Conservation (phyloP, 1,284 basidiomycete genomes). For the Pseudozyma hubeiensis region DNA sequence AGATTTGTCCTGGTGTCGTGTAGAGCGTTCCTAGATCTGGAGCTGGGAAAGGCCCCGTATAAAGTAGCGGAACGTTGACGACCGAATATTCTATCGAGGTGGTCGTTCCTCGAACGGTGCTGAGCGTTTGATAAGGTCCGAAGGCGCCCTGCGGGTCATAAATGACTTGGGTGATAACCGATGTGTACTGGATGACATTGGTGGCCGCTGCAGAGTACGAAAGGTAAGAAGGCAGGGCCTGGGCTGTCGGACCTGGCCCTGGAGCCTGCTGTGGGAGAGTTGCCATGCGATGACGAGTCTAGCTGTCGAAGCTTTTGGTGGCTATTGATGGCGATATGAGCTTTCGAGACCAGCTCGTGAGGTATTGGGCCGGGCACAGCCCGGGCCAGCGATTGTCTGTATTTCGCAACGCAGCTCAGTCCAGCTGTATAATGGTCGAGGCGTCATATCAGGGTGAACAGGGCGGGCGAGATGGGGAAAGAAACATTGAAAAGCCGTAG, state of each 20-base stretch:
- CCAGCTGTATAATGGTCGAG: background rate
- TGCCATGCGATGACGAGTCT: slow-evolving; percentile 22
- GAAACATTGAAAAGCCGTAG: no score
- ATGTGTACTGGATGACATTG: slow-evolving; percentile 28
- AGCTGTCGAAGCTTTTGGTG: background rate
- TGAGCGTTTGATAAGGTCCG: slow-evolving; percentile 44
- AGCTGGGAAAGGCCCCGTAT: slow-evolving; percentile 57
- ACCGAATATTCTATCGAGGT: slow-evolving; percentile 47
- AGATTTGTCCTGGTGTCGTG: slow-evolving; percentile 45
- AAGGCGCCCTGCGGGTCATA: slow-evolving; percentile 54
- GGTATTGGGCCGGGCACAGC: slow-evolving; percentile 28
- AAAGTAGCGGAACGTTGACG: slow-evolving; percentile 55
- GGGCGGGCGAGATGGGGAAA: no score
- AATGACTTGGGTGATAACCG: slow-evolving; percentile 41
- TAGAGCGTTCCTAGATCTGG: slow-evolving; percentile 56
- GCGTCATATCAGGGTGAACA: slow-evolving; percentile 11
- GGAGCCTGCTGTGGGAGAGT: slow-evolving; percentile 52
- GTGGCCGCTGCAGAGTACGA: slow-evolving; percentile 56
- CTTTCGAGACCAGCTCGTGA: slow-evolving; percentile 28
- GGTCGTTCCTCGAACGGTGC: slow-evolving; percentile 30
- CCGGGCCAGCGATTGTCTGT: slow-evolving; percentile 7
- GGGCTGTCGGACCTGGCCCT: slow-evolving; percentile 58
- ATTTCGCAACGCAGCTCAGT: slow-evolving; percentile 1
- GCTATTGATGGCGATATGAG: background rate
- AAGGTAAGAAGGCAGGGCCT: slow-evolving; percentile 56